A percentile compares a stretch with the other conserved stretches of the same genome.
Evolutionary conservation across 1,284 basidiomycete genomes (phyloP).

Genomic region (Neolentinus lepideus): DNA sequence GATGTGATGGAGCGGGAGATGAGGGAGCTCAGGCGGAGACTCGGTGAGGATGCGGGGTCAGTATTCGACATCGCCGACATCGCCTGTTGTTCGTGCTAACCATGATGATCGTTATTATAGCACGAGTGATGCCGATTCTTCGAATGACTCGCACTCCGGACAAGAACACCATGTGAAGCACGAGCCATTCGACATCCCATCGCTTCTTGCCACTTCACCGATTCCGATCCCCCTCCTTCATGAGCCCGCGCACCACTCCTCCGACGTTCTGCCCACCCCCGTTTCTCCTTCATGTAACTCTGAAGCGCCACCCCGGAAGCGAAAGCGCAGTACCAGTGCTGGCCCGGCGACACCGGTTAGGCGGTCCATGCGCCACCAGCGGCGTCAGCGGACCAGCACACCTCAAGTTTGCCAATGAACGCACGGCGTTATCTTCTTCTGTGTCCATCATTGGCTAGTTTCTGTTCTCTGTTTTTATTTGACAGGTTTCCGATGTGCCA

Average conservation of each 20-base stretch:
- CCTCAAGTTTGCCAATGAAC: background rate
- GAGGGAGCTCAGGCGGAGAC: conserved; percentile 21
- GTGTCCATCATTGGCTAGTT: too few relatives aligned
- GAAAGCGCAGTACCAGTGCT: background rate
- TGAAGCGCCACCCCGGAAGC: background rate
- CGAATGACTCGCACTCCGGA: background rate
- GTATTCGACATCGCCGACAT: too few relatives aligned
- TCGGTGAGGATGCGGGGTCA: background rate
- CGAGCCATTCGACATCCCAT: background rate
- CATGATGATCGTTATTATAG: too few relatives aligned
- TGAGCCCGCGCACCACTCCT: background rate
- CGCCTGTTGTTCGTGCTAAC: too few relatives aligned
- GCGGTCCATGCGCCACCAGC: background rate
- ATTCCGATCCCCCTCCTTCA: background rate
- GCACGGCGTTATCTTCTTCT: too few relatives aligned
- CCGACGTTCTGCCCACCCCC: background rate
- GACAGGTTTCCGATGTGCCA: too few relatives aligned
- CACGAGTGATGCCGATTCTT: background rate
- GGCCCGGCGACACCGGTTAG: background rate
- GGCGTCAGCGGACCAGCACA: background rate
- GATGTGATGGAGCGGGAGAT: conserved; percentile 32
- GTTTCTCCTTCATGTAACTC: background rate
- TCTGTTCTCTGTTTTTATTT: too few relatives aligned
- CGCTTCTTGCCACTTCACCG: background rate
- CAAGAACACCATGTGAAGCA: background rate